These are phyloP conservation scores for Xylariaceae sp. DNA, from an alignment of 2,329 filamentous ascomycete genomes.

Conservation along the genomic window DNA sequence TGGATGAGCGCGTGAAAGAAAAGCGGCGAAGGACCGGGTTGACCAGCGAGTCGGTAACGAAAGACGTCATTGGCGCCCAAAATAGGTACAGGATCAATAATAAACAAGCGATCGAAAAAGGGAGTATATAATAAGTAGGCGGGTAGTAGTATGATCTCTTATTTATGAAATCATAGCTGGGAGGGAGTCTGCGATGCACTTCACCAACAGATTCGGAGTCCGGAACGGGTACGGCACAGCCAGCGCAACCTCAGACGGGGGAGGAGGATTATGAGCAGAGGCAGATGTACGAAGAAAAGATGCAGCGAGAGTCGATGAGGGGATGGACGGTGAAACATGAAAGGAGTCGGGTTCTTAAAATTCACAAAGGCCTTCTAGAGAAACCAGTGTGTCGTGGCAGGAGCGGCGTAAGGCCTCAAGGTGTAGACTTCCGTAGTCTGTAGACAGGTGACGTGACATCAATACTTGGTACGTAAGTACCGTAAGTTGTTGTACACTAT, in stretches of 20 bases:
- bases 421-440: neutral
- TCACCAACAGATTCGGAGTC: neutral
- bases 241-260: neutral
- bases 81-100: neutral
- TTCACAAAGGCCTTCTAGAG: neutral
- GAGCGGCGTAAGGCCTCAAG: neutral
- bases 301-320: neutral
- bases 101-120: constrained; percentile 1
- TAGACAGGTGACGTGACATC: neutral
- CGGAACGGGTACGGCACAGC: neutral
- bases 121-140: constrained; percentile 14
- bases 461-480: neutral
- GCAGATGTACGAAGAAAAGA: neutral
- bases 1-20: constrained; percentile 43
- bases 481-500: neutral
- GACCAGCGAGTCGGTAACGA: constrained; percentile 61
- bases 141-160: constrained; percentile 9
- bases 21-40: constrained; percentile 61
- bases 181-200: constrained; percentile 7
- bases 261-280: constrained; percentile 2
- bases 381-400: neutral
- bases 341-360: neutral
- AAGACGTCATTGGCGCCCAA: constrained; percentile 48
- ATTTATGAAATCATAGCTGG: constrained; percentile 20
- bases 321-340: neutral